Percentiles rank a stretch among this genome's conserved stretches.
Conservation (phyloP, 805 yeast species). For the Metschnikowia kunwiensis region DNA sequence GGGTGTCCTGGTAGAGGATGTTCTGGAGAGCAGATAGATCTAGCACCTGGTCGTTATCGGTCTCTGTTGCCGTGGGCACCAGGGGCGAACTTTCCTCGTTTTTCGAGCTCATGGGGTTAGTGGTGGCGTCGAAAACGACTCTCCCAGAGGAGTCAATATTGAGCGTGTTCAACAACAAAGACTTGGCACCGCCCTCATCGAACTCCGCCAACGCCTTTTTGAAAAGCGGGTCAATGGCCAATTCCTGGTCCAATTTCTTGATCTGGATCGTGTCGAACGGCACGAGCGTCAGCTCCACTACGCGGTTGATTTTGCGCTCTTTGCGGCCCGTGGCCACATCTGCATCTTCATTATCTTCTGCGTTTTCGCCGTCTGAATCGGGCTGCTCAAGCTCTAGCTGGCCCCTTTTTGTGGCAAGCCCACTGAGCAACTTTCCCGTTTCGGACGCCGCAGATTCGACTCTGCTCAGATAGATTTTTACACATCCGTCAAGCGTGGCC, state of each 20-base stretch:
- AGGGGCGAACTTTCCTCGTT: constrained; percentile 9
- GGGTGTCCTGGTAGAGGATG: constrained; percentile 22
- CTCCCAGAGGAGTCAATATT: constrained; percentile 50
- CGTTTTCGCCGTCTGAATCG: constrained; percentile 18
- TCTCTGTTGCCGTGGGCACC: constrained; percentile 6
- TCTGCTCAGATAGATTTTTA: constrained; percentile 85
- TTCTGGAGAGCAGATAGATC: constrained; percentile 15
- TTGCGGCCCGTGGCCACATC: constrained; percentile 20
- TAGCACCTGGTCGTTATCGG: constrained; percentile 19
- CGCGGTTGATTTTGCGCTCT: constrained; percentile 20
- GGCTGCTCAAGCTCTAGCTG: constrained; percentile 26
- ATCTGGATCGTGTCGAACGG: constrained; percentile 48
- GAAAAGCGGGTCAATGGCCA: constrained; percentile 70
- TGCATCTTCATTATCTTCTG: constrained; percentile 19
- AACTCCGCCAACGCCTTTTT: constrained; percentile 73
- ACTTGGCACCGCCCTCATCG: constrained; percentile 81
- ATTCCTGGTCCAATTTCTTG: constrained; percentile 60
- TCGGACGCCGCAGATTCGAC: constrained; percentile 91
- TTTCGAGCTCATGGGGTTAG: constrained; percentile 23
- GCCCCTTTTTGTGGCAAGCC: constrained; percentile 46
- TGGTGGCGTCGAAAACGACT: constrained; percentile 65
- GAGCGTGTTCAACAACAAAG: constrained; percentile 61
- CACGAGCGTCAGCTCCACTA: constrained; percentile 21
- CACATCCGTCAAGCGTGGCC: constrained; percentile 91
- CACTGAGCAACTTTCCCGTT: constrained; percentile 79